Percentiles rank a stretch among this genome's conserved stretches.
Evolutionary conservation across 441 rosid species (phyloP).

Genomic region (Erysimum cheiri): DNA sequence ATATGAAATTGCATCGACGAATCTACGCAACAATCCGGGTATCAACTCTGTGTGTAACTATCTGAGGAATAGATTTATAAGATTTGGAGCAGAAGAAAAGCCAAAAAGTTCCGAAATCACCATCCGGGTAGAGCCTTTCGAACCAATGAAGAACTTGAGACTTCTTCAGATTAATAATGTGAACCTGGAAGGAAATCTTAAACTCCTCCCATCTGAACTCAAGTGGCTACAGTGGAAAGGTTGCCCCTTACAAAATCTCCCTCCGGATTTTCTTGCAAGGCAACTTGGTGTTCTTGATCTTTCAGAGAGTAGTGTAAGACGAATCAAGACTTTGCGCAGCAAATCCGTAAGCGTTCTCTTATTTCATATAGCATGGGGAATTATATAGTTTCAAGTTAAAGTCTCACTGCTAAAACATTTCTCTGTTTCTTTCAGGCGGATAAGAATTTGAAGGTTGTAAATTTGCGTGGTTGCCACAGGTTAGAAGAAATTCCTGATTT

Average conservation of each 20-base stretch:
- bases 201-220: constrained; percentile 52
- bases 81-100: constrained; percentile 13
- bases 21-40: constrained; percentile 16
- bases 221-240: constrained; percentile 77
- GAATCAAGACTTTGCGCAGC: constrained; percentile 31
- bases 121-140: constrained; percentile 47
- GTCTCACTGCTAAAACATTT: not conserved
- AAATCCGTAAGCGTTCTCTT: constrained; percentile 47
- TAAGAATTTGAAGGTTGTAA: constrained; percentile 54
- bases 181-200: constrained; percentile 56
- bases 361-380: not conserved
- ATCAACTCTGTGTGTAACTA: constrained; percentile 31
- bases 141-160: constrained; percentile 56
- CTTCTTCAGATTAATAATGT: constrained; percentile 63
- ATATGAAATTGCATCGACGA: not conserved
- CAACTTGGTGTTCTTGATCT: constrained; percentile 63
- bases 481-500: constrained; percentile 59
- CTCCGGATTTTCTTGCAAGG: constrained; percentile 46
- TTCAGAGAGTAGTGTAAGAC: constrained; percentile 56
- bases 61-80: constrained; percentile 31
- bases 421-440: constrained; percentile 48
- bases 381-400: not conserved
- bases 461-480: constrained; percentile 48
- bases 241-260: constrained; percentile 57
- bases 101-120: constrained; percentile 33